Conservation (phyloP, 495 filamentous ascomycete genomes). For the Jackrogersella minutella region DNA sequence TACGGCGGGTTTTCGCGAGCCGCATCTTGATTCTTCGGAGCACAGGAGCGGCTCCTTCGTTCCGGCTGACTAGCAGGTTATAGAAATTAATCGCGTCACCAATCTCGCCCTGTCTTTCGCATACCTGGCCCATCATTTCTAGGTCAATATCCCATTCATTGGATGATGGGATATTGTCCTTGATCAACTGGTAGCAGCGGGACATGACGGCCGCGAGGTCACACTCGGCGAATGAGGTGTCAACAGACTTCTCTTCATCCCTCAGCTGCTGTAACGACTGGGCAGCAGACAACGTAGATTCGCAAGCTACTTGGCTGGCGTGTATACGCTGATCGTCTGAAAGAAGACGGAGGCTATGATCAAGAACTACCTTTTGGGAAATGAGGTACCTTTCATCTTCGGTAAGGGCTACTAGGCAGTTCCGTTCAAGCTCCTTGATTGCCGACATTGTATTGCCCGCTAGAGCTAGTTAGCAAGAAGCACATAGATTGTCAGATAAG, state of each 20-base stretch:
- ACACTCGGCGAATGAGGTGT: neutral
- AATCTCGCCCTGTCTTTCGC: neutral
- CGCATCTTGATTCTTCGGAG: constrained; percentile 1
- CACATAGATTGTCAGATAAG: neutral
- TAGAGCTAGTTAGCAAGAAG: neutral
- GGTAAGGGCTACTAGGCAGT: neutral
- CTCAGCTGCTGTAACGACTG: neutral
- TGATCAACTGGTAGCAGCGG: neutral
- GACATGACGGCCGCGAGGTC: neutral
- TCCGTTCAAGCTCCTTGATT: neutral
- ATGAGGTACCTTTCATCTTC: constrained; percentile 2
- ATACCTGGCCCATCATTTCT: neutral
- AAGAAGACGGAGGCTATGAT: neutral
- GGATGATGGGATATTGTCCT: neutral
- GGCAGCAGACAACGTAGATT: neutral
- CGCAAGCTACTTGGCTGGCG: constrained; percentile 1
- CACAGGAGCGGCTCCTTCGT: neutral
- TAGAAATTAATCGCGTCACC: neutral
- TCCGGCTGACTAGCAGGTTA: neutral
- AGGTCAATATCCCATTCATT: constrained; percentile 2
- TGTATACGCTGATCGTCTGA: neutral
- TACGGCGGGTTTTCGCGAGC: neutral
- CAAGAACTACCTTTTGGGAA: neutral
- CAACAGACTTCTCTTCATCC: neutral
- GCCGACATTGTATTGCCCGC: neutral